Conservation (phyloP, 768 basidiomycete genomes). For the Sporobolomyces roseus region DNA sequence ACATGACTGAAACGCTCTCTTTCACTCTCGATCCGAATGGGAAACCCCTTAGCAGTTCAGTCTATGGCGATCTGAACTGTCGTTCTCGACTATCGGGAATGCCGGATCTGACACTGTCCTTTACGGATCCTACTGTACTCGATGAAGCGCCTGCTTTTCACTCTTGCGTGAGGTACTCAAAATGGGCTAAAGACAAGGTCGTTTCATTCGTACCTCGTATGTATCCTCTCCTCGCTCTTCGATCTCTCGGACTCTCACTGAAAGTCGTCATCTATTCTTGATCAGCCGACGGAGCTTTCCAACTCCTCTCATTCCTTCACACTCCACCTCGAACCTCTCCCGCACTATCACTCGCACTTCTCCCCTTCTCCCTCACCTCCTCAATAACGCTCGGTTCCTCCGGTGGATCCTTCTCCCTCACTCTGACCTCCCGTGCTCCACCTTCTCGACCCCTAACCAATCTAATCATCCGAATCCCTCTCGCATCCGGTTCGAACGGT, state of each 20-base stretch:
- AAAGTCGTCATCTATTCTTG: too few species aligned
- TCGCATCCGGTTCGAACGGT: slow-evolving; percentile 16
- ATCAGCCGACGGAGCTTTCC: slow-evolving; percentile 35
- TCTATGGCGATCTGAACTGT: slow-evolving; percentile 25
- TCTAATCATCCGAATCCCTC: slow-evolving; percentile 29
- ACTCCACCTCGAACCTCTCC: slow-evolving; percentile 11
- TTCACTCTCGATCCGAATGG: slow-evolving; percentile 18
- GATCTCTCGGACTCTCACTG: too few species aligned
- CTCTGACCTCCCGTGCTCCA: slow-evolving; percentile 24
- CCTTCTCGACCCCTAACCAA: slow-evolving; percentile 7
- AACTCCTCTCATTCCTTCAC: slow-evolving; percentile 22
- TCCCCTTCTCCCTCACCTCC: slow-evolving; percentile 32
- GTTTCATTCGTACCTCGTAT: slow-evolving; percentile 38
- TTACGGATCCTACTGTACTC: slow-evolving; percentile 28
- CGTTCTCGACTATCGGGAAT: slow-evolving; percentile 34
- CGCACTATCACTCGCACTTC: slow-evolving; percentile 22
- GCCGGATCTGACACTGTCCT: slow-evolving; percentile 32
- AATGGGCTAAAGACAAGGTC: slow-evolving; percentile 38
- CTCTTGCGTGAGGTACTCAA: slow-evolving; percentile 22
- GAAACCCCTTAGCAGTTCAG: slow-evolving; percentile 10
- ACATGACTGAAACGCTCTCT: slow-evolving; percentile 26
- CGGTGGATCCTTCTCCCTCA: slow-evolving; percentile 20
- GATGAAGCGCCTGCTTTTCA: slow-evolving; percentile 34
- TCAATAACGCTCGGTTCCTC: slow-evolving; percentile 19
- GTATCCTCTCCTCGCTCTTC: neutral